Evolutionary conservation across 352 stramenopile species (phyloP).

Genomic region (Phytopythium oedochilum): DNA sequence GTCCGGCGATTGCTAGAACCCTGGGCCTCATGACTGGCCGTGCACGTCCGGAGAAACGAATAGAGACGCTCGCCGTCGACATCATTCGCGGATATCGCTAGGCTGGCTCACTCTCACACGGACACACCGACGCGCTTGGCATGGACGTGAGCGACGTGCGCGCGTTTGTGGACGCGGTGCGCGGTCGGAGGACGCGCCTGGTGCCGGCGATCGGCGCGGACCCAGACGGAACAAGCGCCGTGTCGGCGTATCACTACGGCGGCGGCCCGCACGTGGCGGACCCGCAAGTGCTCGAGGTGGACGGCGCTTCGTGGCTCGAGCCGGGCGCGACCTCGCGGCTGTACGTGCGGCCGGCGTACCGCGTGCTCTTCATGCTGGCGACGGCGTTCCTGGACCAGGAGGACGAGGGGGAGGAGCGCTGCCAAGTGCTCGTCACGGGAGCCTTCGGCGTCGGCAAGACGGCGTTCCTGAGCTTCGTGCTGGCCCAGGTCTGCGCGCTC

Average conservation of each 20-base stretch:
- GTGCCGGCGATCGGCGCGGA: not conserved
- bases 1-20: too few relatives aligned
- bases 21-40: too few relatives aligned
- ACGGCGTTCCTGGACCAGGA: conserved; percentile 22
- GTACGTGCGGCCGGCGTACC: conserved; percentile 24
- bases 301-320: conserved; percentile 1
- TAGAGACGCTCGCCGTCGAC: too few relatives aligned
- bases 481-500: conserved; percentile 12
- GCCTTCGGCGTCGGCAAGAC: conserved; percentile 33
- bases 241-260: not conserved
- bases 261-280: not conserved
- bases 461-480: conserved; percentile 30
- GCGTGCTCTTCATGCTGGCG: conserved; percentile 16
- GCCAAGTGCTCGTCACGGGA: conserved; percentile 27
- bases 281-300: conserved; percentile 5
- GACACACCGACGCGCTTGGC: not conserved
- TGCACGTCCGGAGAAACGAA: too few relatives aligned
- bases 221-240: not conserved
- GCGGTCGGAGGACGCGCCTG: not conserved
- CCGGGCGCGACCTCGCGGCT: conserved; percentile 4
- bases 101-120: too few relatives aligned
- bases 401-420: conserved; percentile 1
- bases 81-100: too few relatives aligned
- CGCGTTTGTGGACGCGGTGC: not conserved
- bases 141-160: not conserved